Evolutionary conservation across 2,329 filamentous ascomycete genomes (phyloP).

Genomic region (Aspergillus sp.): DNA sequence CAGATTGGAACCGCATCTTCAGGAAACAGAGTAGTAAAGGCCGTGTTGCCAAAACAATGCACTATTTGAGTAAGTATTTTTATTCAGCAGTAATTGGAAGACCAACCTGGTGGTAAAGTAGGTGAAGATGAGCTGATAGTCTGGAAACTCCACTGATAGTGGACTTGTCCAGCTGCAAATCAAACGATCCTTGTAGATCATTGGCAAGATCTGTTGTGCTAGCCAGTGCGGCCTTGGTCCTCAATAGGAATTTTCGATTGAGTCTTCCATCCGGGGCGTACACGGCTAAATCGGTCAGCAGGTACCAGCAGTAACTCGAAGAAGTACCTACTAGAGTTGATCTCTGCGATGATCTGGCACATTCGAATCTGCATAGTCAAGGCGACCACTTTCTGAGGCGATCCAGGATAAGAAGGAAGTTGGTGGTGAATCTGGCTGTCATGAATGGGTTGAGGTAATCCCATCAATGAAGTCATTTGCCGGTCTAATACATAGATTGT

Average conservation of each 20-base stretch:
- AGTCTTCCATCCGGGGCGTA: conserved; percentile 47
- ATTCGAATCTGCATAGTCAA: conserved; percentile 54
- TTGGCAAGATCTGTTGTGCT: conserved; percentile 46
- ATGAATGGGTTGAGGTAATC: conserved; percentile 54
- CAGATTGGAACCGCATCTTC: conserved; percentile 39
- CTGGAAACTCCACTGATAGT: conserved; percentile 46
- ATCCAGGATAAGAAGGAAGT: conserved; percentile 50
- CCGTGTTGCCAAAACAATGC: conserved; percentile 47
- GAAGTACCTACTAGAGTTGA: conserved; percentile 45
- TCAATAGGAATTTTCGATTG: conserved; percentile 41
- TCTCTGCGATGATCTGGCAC: conserved; percentile 50
- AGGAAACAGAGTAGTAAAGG: conserved; percentile 52
- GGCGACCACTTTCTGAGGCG: conserved; percentile 44
- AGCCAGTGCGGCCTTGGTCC: conserved; percentile 47
- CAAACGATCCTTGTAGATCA: conserved; percentile 45
- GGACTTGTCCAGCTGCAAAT: conserved; percentile 41
- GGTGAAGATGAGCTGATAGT: conserved; percentile 47
- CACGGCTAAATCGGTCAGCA: conserved; percentile 36
- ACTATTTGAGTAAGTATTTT: conserved; percentile 29
- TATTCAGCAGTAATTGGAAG: not conserved
- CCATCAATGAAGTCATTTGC: conserved; percentile 60
- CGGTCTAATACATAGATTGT: conserved; percentile 35
- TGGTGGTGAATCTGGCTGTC: conserved; percentile 57
- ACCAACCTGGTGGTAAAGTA: conserved; percentile 47
- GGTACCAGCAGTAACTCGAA: conserved; percentile 15